Base-by-base conservation (phyloP, 2,329 filamentous ascomycete species). In the Furcasterigmium furcatum region DNA sequence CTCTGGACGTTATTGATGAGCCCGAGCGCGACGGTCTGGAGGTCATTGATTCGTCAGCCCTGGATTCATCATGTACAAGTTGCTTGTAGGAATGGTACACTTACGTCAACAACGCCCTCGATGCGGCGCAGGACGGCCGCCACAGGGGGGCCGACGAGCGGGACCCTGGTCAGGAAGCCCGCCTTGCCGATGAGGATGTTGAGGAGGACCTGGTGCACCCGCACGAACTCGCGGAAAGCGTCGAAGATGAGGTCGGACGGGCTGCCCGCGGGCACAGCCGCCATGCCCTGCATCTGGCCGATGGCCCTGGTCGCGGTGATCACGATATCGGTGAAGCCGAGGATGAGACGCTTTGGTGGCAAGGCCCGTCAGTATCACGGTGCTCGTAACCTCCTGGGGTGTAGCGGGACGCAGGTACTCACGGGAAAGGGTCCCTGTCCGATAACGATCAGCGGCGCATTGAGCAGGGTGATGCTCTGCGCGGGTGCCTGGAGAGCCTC, bases 101-200 rank as follows among this genome's bases (percentile, higher is more conserved):
- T 54, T 44, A 64, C 59, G 21, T 61, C 58, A 9, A 58, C 51
- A 9, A 56, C 12, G 1, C 0, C 3, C 42, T 63, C 59, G 4
- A 62, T 4, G 14, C 40, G 12, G 3, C 59, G 52, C 2, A 67
- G 56, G 2, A 55, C 50, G 9, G 51, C 46, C 9, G 56, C 55
- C 4, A 66, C 46, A 0, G 62, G 59, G 4, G 14, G 9, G 2
- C 60, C 63, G 19, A 66, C 45, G 22, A 65, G 20, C 2, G 59
- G 62, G 5, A 64, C 42, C 0, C 45, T 46, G 1, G 9, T 43
- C 38, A 64, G 48, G 5, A 66, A 38, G 2, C 59, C 59, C 16
- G 62, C 51, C 50, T 66, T 67, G 41, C 58, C 60, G 45, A 65
- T 66, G 4, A 67, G 47, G 24, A 63, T 62, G 24, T 62, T 62